These are phyloP conservation scores for Tuber calosporum DNA, from an alignment of 495 filamentous ascomycete genomes.

Conservation along the genomic window DNA sequence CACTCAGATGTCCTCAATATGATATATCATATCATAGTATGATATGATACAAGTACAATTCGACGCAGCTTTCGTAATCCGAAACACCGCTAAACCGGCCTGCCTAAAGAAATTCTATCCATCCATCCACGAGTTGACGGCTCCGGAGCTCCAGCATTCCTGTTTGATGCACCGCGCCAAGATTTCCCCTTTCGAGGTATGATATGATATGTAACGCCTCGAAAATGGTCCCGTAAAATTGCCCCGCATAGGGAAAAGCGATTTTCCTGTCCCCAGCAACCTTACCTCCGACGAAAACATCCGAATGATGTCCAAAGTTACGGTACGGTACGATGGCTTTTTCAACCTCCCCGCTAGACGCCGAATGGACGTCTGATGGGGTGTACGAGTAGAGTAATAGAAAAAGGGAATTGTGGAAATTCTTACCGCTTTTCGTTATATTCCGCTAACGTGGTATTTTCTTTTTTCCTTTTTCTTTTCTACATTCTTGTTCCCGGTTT, in stretches of 20 bases:
- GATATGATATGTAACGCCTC: no score
- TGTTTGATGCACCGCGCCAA: neutral
- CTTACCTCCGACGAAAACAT: neutral
- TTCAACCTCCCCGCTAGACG: no score
- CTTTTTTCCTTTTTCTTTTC: conserved; percentile 1
- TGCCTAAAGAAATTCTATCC: neutral
- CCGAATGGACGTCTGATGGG: no score
- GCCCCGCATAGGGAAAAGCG: neutral
- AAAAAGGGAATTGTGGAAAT: neutral
- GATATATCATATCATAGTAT: neutral
- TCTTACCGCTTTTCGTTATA: neutral
- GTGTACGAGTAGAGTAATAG: no score
- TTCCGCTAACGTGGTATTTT: conserved; percentile 2
- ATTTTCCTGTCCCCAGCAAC: neutral
- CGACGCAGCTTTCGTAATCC: conserved; percentile 4
- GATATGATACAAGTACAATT: no score
- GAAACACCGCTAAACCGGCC: neutral
- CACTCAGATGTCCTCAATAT: neutral
- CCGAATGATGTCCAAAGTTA: no score
- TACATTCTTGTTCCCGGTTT: neutral
- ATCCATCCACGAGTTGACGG: neutral
- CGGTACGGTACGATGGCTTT: no score
- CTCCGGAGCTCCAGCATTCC: neutral
- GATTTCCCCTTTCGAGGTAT: neutral
- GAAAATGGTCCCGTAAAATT: neutral